These are phyloP conservation scores for Hypoxylon sp. DNA, from an alignment of 2,329 filamentous ascomycete genomes.

Conservation along the genomic window DNA sequence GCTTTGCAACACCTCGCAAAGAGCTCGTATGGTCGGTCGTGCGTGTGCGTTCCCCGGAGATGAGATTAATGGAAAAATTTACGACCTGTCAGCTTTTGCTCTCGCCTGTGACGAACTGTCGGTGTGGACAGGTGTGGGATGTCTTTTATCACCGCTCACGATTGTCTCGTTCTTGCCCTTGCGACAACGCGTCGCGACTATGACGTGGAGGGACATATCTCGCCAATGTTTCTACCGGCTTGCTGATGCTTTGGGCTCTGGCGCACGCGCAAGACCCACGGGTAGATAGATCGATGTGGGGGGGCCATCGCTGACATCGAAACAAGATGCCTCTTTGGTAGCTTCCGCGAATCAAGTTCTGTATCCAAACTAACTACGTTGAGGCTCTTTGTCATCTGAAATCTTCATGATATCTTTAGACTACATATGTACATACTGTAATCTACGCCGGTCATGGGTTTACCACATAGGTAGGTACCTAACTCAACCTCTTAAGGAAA, in stretches of 20 bases:
- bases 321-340: neutral
- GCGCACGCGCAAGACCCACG: neutral
- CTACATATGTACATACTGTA: too few species aligned
- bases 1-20: slow-evolving; percentile 3
- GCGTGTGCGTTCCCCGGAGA: slow-evolving; percentile 24
- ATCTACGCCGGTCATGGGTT: slow-evolving; percentile 3
- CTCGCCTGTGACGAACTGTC: slow-evolving; percentile 24
- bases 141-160: slow-evolving; percentile 16
- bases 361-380: neutral
- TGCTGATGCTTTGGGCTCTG: slow-evolving; percentile 2
- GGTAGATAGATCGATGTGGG: slow-evolving; percentile 5
- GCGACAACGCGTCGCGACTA: slow-evolving; percentile 15
- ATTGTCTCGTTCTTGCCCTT: too few species aligned
- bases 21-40: too few species aligned
- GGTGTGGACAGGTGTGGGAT: slow-evolving; percentile 32
- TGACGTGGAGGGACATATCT: slow-evolving; percentile 2
- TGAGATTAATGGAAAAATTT: slow-evolving; percentile 18
- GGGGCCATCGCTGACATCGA: slow-evolving; percentile 10
- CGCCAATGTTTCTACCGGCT: neutral
- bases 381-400: neutral
- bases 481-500: slow-evolving; percentile 14
- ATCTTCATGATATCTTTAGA: neutral
- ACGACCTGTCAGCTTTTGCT: slow-evolving; percentile 18
- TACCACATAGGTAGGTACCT: slow-evolving; percentile 1
- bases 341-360: neutral